These are phyloP conservation scores for Coemansia aciculifera DNA, from an alignment of 192 early-diverging fungal species.

Conservation along the genomic window DNA sequence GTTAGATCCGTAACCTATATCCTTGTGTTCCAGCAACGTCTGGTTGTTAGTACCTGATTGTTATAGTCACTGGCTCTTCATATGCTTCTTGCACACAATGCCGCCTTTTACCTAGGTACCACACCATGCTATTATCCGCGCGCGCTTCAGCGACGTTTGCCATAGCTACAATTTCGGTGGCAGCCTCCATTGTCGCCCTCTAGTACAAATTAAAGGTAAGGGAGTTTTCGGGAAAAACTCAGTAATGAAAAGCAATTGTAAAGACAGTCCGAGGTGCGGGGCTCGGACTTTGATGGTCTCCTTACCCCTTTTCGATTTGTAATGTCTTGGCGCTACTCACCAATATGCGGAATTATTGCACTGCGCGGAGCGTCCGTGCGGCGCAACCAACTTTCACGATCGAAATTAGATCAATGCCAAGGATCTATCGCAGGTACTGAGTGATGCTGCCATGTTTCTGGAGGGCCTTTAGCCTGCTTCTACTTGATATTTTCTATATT, in stretches of 20 bases:
- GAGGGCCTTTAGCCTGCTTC: too few species aligned
- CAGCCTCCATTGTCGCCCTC: neutral
- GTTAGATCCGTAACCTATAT: slow-evolving; percentile 48
- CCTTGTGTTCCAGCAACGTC: too few species aligned
- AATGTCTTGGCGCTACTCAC: neutral
- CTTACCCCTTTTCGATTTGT: neutral
- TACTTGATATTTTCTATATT: neutral
- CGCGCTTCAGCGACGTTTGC: neutral
- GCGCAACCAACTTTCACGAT: neutral
- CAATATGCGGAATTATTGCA: neutral
- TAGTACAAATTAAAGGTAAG: neutral
- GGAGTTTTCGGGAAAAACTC: neutral
- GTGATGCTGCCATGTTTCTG: too few species aligned
- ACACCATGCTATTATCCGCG: slow-evolving; percentile 17
- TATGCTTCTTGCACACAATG: neutral
- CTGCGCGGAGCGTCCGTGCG: neutral
- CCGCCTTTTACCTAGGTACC: slow-evolving; percentile 29
- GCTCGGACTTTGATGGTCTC: neutral
- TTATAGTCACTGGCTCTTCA: neutral
- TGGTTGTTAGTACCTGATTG: neutral
- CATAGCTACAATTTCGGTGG: neutral
- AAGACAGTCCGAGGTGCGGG: neutral
- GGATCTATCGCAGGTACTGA: neutral
- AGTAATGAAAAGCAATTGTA: neutral
- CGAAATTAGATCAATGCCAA: neutral